Evolutionary conservation across 371 early-diverging fungal genomes (phyloP).

Genomic region (Mucor lusitanicus): DNA sequence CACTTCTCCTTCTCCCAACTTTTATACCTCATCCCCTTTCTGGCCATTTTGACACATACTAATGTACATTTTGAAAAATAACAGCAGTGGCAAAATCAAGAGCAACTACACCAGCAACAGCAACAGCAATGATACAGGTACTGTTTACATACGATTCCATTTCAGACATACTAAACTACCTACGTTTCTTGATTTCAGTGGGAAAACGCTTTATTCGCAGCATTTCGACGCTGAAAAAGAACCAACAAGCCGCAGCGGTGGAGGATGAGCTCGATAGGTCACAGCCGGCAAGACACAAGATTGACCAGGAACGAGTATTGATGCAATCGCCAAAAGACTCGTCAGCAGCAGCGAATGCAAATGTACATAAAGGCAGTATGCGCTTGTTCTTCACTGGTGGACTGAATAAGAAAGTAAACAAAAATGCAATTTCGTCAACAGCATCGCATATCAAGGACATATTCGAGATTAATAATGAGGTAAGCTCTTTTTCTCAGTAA

Average conservation of each 20-base stretch:
- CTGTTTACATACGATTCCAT: background rate
- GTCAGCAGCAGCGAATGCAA: background rate
- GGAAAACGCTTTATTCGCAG: slow-evolving; percentile 21
- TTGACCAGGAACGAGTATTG: slow-evolving; percentile 1
- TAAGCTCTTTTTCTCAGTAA: background rate
- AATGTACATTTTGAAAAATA: slow-evolving; percentile 12
- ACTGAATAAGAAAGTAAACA: background rate
- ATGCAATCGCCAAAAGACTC: background rate
- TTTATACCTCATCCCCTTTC: background rate
- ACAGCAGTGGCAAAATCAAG: slow-evolving; percentile 3
- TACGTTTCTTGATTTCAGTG: background rate
- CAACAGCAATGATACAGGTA: slow-evolving; percentile 3
- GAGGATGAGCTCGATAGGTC: background rate
- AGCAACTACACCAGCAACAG: background rate
- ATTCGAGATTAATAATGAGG: slow-evolving; percentile 11
- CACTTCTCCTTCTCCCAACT: background rate
- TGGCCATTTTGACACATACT: background rate
- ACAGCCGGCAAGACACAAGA: background rate
- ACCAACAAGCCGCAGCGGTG: background rate
- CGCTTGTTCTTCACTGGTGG: background rate
- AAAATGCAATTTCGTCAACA: background rate
- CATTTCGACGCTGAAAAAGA: slow-evolving; percentile 17
- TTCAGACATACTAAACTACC: background rate
- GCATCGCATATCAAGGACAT: slow-evolving; percentile 3
- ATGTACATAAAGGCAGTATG: slow-evolving; percentile 3